Conservation (phyloP, 1,284 basidiomycete genomes). For the Cutaneotrichosporon dermatis region DNA sequence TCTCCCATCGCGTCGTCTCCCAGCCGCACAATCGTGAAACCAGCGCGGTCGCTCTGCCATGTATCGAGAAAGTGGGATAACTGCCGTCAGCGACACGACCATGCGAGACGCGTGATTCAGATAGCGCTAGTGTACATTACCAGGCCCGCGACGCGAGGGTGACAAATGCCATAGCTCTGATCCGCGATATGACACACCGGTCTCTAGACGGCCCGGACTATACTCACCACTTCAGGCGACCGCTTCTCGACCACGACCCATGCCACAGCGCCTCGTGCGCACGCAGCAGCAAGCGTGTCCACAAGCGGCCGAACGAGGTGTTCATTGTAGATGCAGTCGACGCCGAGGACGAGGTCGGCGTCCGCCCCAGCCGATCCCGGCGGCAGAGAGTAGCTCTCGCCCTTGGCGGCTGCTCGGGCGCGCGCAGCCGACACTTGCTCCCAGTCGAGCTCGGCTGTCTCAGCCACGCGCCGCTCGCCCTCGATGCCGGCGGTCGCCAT, state of each 20-base stretch:
- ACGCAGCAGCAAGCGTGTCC: conserved; percentile 60
- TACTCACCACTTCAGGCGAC: conserved; percentile 68
- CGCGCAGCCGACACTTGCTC: conserved; percentile 46
- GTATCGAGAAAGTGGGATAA: conserved; percentile 57
- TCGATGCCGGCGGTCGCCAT: no score
- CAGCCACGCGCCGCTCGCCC: conserved; percentile 33
- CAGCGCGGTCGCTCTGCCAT: conserved; percentile 55
- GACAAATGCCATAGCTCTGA: no score
- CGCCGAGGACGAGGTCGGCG: conserved; percentile 65
- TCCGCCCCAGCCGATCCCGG: background rate
- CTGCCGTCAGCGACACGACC: conserved; percentile 23
- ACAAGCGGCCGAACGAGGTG: conserved; percentile 68
- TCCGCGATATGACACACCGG: no score
- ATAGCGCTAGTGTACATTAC: no score
- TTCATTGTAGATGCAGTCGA: conserved; percentile 86
- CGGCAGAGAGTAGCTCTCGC: background rate
- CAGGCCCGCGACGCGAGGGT: no score
- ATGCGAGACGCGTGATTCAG: no score
- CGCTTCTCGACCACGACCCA: conserved; percentile 73
- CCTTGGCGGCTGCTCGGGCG: background rate
- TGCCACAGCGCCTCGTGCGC: conserved; percentile 56
- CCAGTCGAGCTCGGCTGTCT: conserved; percentile 67
- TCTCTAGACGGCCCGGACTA: no score
- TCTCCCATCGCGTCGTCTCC: conserved; percentile 47
- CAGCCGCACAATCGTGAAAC: conserved; percentile 55